Evolutionary conservation across 495 filamentous ascomycete species (phyloP).

Genomic region (Hypoxylon lenormandii): DNA sequence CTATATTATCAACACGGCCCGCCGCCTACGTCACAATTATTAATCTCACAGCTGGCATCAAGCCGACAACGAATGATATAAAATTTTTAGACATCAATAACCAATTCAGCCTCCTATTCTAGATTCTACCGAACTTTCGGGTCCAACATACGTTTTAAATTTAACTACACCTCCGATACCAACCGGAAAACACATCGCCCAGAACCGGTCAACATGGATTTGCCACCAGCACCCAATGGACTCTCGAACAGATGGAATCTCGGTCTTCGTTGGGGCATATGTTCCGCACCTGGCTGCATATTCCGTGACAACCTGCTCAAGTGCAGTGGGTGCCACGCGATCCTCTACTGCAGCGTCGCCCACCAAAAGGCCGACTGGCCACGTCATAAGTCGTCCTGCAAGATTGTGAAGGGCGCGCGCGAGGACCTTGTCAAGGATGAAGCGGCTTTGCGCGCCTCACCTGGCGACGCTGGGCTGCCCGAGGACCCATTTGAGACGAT

Average conservation of each 20-base stretch:
- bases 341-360: conserved; percentile 60
- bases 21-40: too few species aligned
- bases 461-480: conserved; percentile 41
- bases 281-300: not conserved
- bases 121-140: too few species aligned
- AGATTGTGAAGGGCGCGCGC: conserved; percentile 48
- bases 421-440: conserved; percentile 52
- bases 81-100: too few species aligned
- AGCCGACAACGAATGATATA: too few species aligned
- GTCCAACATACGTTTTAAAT: too few species aligned
- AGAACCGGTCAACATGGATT: not conserved
- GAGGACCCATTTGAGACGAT: conserved; percentile 50
- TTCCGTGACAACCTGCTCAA: conserved; percentile 17
- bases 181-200: not conserved
- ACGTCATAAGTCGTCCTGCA: conserved; percentile 61
- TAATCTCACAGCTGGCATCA: too few species aligned
- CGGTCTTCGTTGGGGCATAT: not conserved
- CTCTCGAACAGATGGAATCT: conserved; percentile 2
- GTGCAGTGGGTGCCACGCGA: conserved; percentile 60
- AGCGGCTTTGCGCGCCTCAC: conserved; percentile 48
- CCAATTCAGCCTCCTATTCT: too few species aligned
- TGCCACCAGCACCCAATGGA: not conserved
- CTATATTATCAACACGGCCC: too few species aligned
- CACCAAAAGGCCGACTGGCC: conserved; percentile 58
- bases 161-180: too few species aligned